Base-by-base conservation (phyloP, 192 early-diverging fungal species). In the Backusella parvicylindrica region DNA sequence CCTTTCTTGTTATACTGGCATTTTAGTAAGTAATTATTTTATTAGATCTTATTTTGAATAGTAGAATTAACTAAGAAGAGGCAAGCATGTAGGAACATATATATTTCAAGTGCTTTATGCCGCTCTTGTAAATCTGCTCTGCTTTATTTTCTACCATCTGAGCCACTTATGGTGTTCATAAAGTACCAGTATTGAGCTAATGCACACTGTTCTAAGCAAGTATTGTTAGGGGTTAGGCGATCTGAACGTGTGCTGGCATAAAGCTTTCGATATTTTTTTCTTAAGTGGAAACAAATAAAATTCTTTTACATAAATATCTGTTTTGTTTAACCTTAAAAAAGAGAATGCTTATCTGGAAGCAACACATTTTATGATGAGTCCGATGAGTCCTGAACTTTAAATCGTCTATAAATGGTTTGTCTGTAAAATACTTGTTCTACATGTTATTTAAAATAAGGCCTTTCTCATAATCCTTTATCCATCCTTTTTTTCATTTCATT, bases 201-300 rank as follows among this genome's bases (percentile, higher is more conserved):
- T 63, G 56, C 21, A 63, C 56, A 63, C 8, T 63, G 56, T 63
- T 63, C 56, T 63, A 63, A 63, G 56, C 56, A 63, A 26, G 7
- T 21, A 63, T 63, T 63, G 56, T 63, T 63, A 63, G 56, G 30
- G 56, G 30, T 63, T 63, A 63, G 56, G 56, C 56, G 56, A 63
- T 63, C 56, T 63, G 56, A 63, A 63, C 56, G 11, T 63, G 56
- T 63, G 21, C 56, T 30, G 56, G 56, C 56, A 63, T 63, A 23
- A 63, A 63, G 21, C 21, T 63, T 63, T 2, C 26, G 16, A 21
- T 9, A 15, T 30, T 63, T 15, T 63, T 63, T 37, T 37, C 36
- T 37, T 37, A 37, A 37, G 36, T 37, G 36, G 36, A 37, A 37
- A 37, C 36, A 37, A 37, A 37, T 37, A 37, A 37, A 37, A 37